Evolutionary conservation across 2,329 filamentous ascomycete genomes (phyloP), one percentile per base, ranked within the genome.

Genomic region (Coniochaeta prunicola): DNA sequence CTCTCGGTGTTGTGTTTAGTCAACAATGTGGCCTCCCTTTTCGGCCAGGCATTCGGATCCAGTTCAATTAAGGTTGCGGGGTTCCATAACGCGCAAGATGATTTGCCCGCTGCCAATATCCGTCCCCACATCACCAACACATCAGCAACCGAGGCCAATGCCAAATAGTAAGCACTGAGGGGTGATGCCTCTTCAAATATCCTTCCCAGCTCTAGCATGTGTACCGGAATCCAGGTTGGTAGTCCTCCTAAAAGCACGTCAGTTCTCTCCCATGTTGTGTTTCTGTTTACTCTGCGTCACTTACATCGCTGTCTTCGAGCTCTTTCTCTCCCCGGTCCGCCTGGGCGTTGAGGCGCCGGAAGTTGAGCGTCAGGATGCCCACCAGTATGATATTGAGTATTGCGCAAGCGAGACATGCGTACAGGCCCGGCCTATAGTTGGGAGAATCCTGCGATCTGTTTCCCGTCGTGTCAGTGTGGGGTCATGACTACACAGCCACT

Each of bases 351-450:
- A 75, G 67, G 15, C 72, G 61, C 60, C 70, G 71, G 61, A 78
- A 81, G 4, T 71, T 68, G 3, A 77, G 28, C 24, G 73, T 77
- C 26, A 76, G 67, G 0, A 76, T 9, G 2, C 64, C 57, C 0
- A 83, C 79, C 19, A 83, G 61, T 4, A 82, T 30, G 2, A 83
- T 66, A 26, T 69, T 79, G 53, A 83, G 61, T 1, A 79, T 64
- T 26, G 72, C 74, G 63, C 76, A 80, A 1, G 80, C 76, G 48
- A 85, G 80, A 68, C 81, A 83, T 5, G 81, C 76, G 58, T 77
- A 84, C 64, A 84, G 71, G 26, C 82, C 82, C 0, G 81, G 81
- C 65, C 70, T 75, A 69, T 86, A 86, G 3, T 71, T 71, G 0
- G 80, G 80, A 9, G 69, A 66, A 66, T 86, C 84, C 70, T 85